Evolutionary conservation across 2,329 filamentous ascomycete genomes (phyloP).

Genomic region (Blastomyces silverae): DNA sequence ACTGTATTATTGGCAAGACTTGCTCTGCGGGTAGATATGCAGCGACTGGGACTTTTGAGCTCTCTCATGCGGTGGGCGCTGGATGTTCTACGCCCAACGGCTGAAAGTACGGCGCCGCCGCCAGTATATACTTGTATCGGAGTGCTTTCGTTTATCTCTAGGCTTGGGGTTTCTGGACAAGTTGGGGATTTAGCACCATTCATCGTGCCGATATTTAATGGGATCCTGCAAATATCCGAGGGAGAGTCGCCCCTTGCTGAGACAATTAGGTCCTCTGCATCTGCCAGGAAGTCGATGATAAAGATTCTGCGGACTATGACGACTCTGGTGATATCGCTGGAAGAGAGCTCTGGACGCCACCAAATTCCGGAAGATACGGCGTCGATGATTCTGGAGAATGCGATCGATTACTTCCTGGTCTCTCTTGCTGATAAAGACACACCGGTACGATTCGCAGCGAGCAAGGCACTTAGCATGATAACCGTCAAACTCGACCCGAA

Average conservation of each 20-base stretch:
- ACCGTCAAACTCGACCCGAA: constrained; percentile 69
- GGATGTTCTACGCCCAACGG: constrained; percentile 48
- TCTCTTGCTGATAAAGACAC: constrained; percentile 80
- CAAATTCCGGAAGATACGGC: constrained; percentile 29
- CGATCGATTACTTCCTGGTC: constrained; percentile 74
- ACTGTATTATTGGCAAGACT: constrained; percentile 73
- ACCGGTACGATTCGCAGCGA: constrained; percentile 80
- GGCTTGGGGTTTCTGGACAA: constrained; percentile 63
- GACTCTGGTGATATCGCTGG: constrained; percentile 55
- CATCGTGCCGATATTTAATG: constrained; percentile 58
- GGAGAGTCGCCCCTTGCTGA: constrained; percentile 46
- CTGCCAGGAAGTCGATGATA: constrained; percentile 73
- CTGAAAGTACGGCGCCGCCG: constrained; percentile 38
- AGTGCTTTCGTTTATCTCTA: constrained; percentile 69
- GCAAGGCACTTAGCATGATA: constrained; percentile 84
- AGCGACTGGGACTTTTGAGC: constrained; percentile 62
- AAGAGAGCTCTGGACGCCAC: constrained; percentile 29
- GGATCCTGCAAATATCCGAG: constrained; percentile 55
- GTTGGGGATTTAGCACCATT: constrained; percentile 66
- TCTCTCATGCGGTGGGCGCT: constrained; percentile 66
- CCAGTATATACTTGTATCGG: constrained; percentile 73
- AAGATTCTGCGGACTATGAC: constrained; percentile 75
- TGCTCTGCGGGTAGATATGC: constrained; percentile 82
- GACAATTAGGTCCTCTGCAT: constrained; percentile 61
- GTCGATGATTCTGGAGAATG: constrained; percentile 62